Evolutionary conservation across 2,329 filamentous ascomycete genomes (phyloP).

Genomic region (Emericellopsis atlantica): DNA sequence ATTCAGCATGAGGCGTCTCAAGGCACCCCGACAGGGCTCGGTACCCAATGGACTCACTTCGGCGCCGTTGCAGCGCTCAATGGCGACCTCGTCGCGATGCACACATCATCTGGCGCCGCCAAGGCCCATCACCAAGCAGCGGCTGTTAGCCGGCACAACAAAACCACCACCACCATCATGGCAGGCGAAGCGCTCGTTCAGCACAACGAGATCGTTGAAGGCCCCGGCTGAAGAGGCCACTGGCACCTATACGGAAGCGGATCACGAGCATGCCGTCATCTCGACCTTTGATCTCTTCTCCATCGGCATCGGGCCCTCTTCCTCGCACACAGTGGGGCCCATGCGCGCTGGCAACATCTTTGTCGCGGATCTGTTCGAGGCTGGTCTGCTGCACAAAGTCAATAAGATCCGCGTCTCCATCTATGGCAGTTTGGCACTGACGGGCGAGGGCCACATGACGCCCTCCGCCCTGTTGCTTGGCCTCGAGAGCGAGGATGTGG

Average conservation of each 20-base stretch:
- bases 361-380: slow-evolving; percentile 31
- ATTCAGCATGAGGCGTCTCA: no score
- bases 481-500: slow-evolving; percentile 35
- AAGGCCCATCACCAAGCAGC: no score
- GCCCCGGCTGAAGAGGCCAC: slow-evolving; percentile 15
- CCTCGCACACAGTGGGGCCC: slow-evolving; percentile 36
- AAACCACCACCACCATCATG: no score
- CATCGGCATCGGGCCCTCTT: slow-evolving; percentile 37
- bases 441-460: slow-evolving; percentile 39
- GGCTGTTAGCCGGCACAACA: no score
- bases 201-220: background rate
- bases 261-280: slow-evolving; percentile 37
- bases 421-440: slow-evolving; percentile 36
- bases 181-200: no score
- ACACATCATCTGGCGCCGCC: no score
- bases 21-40: no score
- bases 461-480: slow-evolving; percentile 34
- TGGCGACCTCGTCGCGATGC: no score
- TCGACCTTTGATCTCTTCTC: slow-evolving; percentile 39
- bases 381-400: slow-evolving; percentile 28
- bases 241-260: slow-evolving; percentile 33
- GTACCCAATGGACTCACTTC: no score
- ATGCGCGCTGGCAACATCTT: slow-evolving; percentile 41
- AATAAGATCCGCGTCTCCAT: slow-evolving; percentile 33
- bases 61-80: no score